These are phyloP conservation scores for Salvia splendens DNA, from an alignment of 257 asterid species.

Conservation along the genomic window DNA sequence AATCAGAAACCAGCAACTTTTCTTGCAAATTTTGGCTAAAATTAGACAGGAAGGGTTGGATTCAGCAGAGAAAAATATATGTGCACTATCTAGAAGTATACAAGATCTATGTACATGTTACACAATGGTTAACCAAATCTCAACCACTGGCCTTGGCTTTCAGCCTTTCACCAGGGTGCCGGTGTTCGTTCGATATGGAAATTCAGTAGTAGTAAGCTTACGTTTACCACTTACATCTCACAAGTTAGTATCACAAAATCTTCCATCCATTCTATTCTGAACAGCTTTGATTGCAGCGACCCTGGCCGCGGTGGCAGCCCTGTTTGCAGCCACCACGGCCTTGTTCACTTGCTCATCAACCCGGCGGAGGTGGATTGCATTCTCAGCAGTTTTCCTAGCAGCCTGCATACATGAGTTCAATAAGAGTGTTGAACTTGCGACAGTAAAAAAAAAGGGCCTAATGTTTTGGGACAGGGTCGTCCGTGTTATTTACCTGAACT, in stretches of 20 bases:
- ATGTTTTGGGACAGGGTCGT: neutral
- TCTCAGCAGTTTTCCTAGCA: constrained; percentile 73
- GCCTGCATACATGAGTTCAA: constrained; percentile 49
- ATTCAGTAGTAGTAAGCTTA: constrained; percentile 30
- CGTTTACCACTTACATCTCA: constrained; percentile 37
- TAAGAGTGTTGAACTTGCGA: neutral
- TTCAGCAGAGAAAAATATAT: constrained; percentile 23
- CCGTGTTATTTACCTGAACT: constrained; percentile 53
- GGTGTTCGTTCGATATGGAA: constrained; percentile 15
- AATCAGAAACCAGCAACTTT: neutral
- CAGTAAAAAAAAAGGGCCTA: neutral
- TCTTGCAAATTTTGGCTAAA: constrained; percentile 2
- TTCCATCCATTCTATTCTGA: constrained; percentile 76
- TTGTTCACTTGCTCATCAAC: constrained; percentile 79
- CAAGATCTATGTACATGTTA: constrained; percentile 58
- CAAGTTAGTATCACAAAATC: constrained; percentile 61
- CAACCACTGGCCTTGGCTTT: constrained; percentile 39
- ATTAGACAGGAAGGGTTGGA: neutral
- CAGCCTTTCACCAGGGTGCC: constrained; percentile 39
- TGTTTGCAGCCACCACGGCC: constrained; percentile 72
- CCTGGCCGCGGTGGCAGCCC: constrained; percentile 88
- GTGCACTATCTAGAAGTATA: constrained; percentile 41
- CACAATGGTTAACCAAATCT: constrained; percentile 38
- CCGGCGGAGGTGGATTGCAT: constrained; percentile 47
- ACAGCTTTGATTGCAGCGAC: constrained; percentile 96